Conservation (phyloP, 177 flowering plant species). For the Vitis hybrid region DNA sequence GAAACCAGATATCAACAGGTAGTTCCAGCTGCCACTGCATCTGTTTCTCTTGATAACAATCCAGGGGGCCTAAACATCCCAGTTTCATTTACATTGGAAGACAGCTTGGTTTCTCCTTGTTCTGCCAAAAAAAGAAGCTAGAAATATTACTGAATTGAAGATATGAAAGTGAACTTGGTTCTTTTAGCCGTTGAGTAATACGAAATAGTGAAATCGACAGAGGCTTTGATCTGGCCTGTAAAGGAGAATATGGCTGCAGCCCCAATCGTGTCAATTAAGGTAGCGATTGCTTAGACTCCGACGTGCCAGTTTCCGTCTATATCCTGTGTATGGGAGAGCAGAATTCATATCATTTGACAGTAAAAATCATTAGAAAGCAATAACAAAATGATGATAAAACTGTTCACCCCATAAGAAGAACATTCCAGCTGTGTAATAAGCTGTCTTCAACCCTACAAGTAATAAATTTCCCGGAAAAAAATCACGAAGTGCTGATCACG, state of each 20-base stretch:
- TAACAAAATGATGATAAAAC: neutral
- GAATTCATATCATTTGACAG: too few species aligned
- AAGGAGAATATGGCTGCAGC: constrained; percentile 24
- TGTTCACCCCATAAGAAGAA: too few species aligned
- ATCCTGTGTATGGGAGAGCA: constrained; percentile 23
- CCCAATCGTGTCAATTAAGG: constrained; percentile 34
- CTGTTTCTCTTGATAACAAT: constrained; percentile 13
- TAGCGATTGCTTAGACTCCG: constrained; percentile 36
- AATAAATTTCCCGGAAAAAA: neutral
- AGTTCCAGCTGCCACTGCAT: constrained; percentile 12
- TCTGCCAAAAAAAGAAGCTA: constrained; percentile 17
- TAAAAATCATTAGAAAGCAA: neutral
- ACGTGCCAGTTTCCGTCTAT: constrained; percentile 47
- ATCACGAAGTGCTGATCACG: neutral
- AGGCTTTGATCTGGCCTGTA: constrained; percentile 8
- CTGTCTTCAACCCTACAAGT: neutral
- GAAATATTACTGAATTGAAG: neutral
- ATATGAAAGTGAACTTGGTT: constrained; percentile 16
- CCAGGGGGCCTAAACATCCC: constrained; percentile 14
- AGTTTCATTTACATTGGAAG: constrained; percentile 22
- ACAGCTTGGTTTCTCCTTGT: constrained; percentile 16
- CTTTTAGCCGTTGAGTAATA: constrained; percentile 24
- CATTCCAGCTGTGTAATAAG: too few species aligned
- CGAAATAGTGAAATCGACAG: constrained; percentile 27
- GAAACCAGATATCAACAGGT: constrained; percentile 54